Base-by-base conservation (phyloP, 163 green algal genomes). In the Scenedesmus sp. region DNA sequence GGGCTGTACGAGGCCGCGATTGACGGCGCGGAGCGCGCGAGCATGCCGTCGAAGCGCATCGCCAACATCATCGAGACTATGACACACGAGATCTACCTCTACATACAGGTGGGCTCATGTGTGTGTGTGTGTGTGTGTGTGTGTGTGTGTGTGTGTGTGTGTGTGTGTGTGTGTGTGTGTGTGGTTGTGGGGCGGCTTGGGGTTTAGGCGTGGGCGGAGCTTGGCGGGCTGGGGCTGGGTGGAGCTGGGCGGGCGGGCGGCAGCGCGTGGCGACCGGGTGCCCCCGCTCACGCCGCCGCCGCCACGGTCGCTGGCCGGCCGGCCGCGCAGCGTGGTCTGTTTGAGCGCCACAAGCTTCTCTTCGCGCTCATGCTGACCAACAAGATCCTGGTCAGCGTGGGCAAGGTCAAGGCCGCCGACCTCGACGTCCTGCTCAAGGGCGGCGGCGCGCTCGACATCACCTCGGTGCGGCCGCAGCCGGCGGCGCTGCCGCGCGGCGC, bases 321-420 rank as follows among this genome's bases (percentile, higher is more conserved):
- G n/a, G n/a, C n/a, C n/a, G n/a, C 76, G 51, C 90, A 96, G 90
- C 87, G 94, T 64, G 95, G 95, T 44, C 89, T 98, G 58, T 98
- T 98, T 88, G 95, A 98, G 88, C 85, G 90, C 18, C 92, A 98
- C 91, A 98, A 97, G 88, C 79, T 97, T 54, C 92, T 95, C 70
- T 98, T 98, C 80, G 91, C 93, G 31, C 89, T 98, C 34, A 97
- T 98, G 92, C 88, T 98, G 47, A 91, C 94, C 64, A 94, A 91
- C 81, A 93, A 93, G 79, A 85, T 98, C 47, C 84, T 93, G 34
- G 63, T 86, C 42, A 87, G 51, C n/a, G 87, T 86, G 17, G 86
- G 84, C 79, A 89, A 89, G 83, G 86, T 83, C 10, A 83, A 84
- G 72, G 57, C 76, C 0, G 65, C 77, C 24, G 93, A 95, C 71